These are phyloP conservation scores for Tylopilus rubrobrunneus DNA, from an alignment of 768 basidiomycete genomes.

Conservation along the genomic window DNA sequence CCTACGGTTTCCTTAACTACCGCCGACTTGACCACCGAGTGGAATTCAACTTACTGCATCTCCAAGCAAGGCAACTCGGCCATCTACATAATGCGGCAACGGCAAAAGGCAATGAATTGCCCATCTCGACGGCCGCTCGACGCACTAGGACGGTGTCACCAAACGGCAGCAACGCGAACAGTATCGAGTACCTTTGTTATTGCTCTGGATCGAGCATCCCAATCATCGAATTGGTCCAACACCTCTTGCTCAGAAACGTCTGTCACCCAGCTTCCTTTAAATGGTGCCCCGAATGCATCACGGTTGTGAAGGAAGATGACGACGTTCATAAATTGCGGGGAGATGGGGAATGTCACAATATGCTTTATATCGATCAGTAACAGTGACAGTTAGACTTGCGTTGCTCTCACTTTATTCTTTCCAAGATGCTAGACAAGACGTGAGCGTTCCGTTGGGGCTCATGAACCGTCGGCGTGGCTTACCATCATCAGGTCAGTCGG, in stretches of 20 bases:
- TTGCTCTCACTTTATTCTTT: background rate
- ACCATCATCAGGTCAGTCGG: background rate
- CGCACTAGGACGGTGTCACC: background rate
- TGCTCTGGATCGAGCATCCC: background rate
- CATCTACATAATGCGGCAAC: background rate
- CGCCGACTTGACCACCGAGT: background rate
- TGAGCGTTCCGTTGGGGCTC: background rate
- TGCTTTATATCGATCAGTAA: background rate
- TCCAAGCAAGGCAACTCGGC: background rate
- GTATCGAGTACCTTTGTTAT: background rate
- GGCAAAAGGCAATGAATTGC: background rate
- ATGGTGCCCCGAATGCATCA: background rate
- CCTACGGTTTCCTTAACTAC: background rate
- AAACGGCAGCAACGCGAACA: background rate
- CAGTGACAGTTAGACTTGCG: too few species aligned
- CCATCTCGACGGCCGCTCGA: background rate
- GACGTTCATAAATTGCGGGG: background rate
- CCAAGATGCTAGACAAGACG: background rate
- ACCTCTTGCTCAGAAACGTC: background rate
- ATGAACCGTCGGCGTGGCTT: background rate
- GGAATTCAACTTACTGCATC: background rate
- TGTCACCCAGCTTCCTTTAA: background rate
- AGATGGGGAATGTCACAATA: background rate
- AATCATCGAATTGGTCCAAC: background rate
- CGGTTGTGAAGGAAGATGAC: background rate